These are phyloP conservation scores for Fusarium keratoplasticum DNA, from an alignment of 2,329 filamentous ascomycete genomes.

Conservation along the genomic window DNA sequence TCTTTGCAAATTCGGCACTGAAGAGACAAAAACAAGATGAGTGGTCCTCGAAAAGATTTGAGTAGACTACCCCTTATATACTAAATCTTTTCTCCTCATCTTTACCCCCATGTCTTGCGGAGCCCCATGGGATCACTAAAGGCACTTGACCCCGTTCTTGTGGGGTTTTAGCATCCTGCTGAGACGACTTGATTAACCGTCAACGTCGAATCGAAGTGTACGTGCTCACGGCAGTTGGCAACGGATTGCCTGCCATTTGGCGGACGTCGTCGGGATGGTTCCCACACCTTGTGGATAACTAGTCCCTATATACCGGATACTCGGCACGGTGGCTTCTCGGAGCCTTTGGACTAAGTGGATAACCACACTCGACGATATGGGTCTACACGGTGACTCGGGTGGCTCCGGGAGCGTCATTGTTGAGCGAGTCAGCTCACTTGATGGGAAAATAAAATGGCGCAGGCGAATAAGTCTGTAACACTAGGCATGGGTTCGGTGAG, in stretches of 20 bases:
- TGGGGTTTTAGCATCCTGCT: slow-evolving; percentile 14
- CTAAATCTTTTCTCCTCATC: not conserved
- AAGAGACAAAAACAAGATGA: not conserved
- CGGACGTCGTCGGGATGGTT: not conserved
- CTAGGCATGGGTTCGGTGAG: not conserved
- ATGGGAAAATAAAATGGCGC: slow-evolving; percentile 17
- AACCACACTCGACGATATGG: not conserved
- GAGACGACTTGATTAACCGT: not conserved
- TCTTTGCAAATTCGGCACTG: not conserved
- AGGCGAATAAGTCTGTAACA: not conserved
- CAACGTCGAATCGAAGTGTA: not conserved
- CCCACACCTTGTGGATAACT: not conserved
- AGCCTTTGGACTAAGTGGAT: slow-evolving; percentile 12
- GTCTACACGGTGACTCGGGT: not conserved
- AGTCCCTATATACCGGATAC: slow-evolving; percentile 19
- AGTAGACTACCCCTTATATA: not conserved
- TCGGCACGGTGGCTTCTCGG: slow-evolving; percentile 38
- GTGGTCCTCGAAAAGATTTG: too few relatives aligned
- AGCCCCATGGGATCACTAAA: slow-evolving; percentile 32
- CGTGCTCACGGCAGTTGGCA: not conserved
- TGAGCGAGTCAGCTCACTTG: slow-evolving; percentile 18
- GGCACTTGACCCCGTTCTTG: slow-evolving; percentile 23
- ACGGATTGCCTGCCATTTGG: not conserved
- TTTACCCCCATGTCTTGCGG: slow-evolving; percentile 19
- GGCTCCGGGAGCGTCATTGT: slow-evolving; percentile 11